phyloP scores from a whole-genome alignment of 768 basidiomycete genomes.

The Russula virescens region DNA sequence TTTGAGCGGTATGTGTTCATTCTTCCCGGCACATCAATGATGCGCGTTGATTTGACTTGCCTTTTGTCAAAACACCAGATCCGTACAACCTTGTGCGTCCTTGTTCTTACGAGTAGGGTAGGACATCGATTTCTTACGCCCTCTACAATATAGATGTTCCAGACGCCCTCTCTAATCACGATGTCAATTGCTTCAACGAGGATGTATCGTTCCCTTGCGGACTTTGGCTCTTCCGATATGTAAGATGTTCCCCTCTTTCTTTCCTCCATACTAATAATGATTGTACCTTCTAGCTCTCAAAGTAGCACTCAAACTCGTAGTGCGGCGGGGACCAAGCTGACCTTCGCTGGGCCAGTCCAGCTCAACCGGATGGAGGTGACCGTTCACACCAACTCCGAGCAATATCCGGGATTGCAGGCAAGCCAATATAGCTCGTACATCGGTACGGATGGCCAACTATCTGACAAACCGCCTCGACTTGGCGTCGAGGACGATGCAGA shows the following conservation, averaged over 20 bases:
- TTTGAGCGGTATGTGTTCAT: background rate
- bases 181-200: slow-evolving; percentile 4
- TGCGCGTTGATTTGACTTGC: background rate
- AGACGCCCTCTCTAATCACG: background rate
- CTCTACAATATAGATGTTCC: slow-evolving; percentile 6
- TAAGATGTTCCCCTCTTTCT: background rate
- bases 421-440: background rate
- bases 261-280: background rate
- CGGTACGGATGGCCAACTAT: background rate
- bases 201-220: background rate
- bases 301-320: too few species aligned
- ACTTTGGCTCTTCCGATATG: background rate
- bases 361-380: background rate
- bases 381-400: background rate
- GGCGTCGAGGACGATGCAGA: background rate
- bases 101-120: background rate
- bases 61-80: background rate
- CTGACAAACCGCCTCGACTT: background rate
- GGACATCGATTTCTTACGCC: background rate
- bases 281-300: background rate
- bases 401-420: background rate
- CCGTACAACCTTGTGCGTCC: background rate
- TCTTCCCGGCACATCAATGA: background rate
- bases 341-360: background rate
- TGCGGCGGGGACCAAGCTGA: background rate